Conservation (phyloP, 768 basidiomycete genomes). For the Lentinula sp. region DNA sequence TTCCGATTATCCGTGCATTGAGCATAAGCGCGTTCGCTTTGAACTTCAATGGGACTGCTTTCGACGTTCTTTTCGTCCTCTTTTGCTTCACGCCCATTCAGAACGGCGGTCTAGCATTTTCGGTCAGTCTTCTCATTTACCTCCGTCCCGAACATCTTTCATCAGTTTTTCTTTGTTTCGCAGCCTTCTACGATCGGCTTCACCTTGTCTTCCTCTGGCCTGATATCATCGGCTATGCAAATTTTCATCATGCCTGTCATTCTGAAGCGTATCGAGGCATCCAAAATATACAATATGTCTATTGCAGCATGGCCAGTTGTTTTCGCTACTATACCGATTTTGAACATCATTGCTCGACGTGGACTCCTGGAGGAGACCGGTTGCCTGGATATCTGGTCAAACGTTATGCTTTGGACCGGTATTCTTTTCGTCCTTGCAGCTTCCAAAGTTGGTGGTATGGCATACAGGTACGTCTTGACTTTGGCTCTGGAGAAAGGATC, state of each 20-base stretch:
- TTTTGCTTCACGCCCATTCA: constrained; percentile 59
- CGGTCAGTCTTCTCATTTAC: constrained; percentile 29
- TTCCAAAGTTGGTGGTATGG: neutral
- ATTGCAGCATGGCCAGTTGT: constrained; percentile 48
- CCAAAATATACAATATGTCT: constrained; percentile 46
- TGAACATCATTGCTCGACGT: constrained; percentile 6
- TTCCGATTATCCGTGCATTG: constrained; percentile 50
- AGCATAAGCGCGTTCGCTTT: constrained; percentile 47
- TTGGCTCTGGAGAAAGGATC: neutral
- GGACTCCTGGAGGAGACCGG: neutral
- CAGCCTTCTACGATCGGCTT: constrained; percentile 41
- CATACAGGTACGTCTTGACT: neutral
- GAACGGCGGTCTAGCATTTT: constrained; percentile 52
- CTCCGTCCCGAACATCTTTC: too few species aligned
- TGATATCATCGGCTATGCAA: constrained; percentile 41
- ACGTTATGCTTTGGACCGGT: neutral
- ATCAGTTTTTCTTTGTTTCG: neutral
- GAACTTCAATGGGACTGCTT: constrained; percentile 49
- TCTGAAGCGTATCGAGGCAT: constrained; percentile 40
- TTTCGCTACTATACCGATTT: constrained; percentile 38
- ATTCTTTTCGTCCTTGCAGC: neutral
- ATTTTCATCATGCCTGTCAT: constrained; percentile 48
- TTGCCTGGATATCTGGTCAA: neutral
- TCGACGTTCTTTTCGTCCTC: constrained; percentile 66
- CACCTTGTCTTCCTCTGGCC: constrained; percentile 44